Evolutionary conservation across 2,329 filamentous ascomycete genomes (phyloP).

Genomic region (Phaeosphaeriaceae sp.): DNA sequence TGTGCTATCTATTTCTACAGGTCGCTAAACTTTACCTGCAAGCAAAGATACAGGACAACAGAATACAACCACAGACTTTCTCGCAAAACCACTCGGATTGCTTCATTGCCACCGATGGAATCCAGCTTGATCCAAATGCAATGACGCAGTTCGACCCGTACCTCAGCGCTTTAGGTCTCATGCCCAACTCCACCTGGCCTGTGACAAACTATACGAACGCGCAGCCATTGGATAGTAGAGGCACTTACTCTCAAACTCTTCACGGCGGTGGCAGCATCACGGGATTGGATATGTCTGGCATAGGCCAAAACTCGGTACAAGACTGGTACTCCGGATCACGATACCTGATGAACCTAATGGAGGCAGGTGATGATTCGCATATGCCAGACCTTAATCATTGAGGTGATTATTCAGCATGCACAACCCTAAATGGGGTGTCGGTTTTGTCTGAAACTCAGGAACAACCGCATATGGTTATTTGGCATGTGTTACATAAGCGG

Average conservation of each 20-base stretch:
- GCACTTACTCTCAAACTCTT: conserved; percentile 11
- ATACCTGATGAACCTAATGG: conserved; percentile 69
- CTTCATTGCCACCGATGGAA: conserved; percentile 18
- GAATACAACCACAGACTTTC: conserved; percentile 5
- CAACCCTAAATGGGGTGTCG: too few relatives aligned
- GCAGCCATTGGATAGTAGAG: conserved; percentile 8
- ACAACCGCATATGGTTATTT: too few relatives aligned
- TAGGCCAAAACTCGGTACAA: conserved; percentile 56
- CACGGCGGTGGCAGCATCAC: not conserved
- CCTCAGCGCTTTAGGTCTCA: conserved; percentile 67
- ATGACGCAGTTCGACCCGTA: conserved; percentile 66
- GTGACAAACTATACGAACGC: conserved; percentile 19
- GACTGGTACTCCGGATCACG: conserved; percentile 72
- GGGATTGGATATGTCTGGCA: conserved; percentile 4
- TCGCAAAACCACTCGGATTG: conserved; percentile 13
- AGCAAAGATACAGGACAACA: conserved; percentile 58
- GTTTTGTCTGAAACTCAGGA: too few relatives aligned
- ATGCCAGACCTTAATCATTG: conserved; percentile 33
- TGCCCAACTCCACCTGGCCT: conserved; percentile 50
- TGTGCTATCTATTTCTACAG: conserved; percentile 67
- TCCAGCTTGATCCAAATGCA: conserved; percentile 27
- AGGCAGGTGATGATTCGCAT: conserved; percentile 58
- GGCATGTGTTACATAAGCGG: too few relatives aligned
- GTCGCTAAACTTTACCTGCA: conserved; percentile 68
- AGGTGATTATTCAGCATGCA: not conserved